These are phyloP conservation scores for Eutypa lata DNA, from an alignment of 2,329 filamentous ascomycete genomes.

Conservation along the genomic window DNA sequence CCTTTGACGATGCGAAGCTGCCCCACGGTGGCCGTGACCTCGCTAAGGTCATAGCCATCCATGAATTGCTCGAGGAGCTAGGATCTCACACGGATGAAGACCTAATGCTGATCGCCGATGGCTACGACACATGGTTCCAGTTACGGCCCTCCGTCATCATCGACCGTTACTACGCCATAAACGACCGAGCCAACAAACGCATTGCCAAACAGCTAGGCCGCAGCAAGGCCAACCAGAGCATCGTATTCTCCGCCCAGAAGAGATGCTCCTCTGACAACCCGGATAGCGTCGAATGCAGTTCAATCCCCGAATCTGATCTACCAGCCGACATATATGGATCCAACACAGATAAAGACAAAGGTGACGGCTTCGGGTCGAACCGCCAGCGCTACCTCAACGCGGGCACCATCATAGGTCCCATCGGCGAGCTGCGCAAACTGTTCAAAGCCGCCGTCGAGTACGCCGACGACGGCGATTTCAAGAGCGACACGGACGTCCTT, in stretches of 20 bases:
- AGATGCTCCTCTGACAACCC: slow-evolving; percentile 6
- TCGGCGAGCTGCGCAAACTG: slow-evolving; percentile 5
- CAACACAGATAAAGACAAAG: slow-evolving; percentile 3
- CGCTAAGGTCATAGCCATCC: not conserved
- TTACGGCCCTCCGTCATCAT: slow-evolving; percentile 12
- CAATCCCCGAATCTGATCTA: slow-evolving; percentile 6
- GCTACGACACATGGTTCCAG: slow-evolving; percentile 18
- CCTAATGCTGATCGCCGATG: slow-evolving; percentile 13
- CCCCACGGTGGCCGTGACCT: not conserved
- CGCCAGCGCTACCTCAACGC: slow-evolving; percentile 11
- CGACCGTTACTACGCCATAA: slow-evolving; percentile 12
- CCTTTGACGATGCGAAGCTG: not conserved
- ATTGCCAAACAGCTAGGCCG: slow-evolving; percentile 1
- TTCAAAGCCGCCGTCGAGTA: slow-evolving; percentile 6
- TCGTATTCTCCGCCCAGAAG: slow-evolving; percentile 12
- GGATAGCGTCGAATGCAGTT: slow-evolving; percentile 5
- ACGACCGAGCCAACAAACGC: slow-evolving; percentile 7
- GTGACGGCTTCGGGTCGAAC: not conserved
- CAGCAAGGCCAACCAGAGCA: slow-evolving; percentile 1
- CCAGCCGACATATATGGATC: slow-evolving; percentile 5
- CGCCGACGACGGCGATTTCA: not conserved
- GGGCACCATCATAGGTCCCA: slow-evolving; percentile 12
- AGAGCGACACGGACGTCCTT: slow-evolving; percentile 21
- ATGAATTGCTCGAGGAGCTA: not conserved
- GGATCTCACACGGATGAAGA: slow-evolving; percentile 3